Evolutionary conservation across 2,329 filamentous ascomycete species (phyloP), one percentile per base, ranked within the genome.

Genomic region (Xylaria sp.): DNA sequence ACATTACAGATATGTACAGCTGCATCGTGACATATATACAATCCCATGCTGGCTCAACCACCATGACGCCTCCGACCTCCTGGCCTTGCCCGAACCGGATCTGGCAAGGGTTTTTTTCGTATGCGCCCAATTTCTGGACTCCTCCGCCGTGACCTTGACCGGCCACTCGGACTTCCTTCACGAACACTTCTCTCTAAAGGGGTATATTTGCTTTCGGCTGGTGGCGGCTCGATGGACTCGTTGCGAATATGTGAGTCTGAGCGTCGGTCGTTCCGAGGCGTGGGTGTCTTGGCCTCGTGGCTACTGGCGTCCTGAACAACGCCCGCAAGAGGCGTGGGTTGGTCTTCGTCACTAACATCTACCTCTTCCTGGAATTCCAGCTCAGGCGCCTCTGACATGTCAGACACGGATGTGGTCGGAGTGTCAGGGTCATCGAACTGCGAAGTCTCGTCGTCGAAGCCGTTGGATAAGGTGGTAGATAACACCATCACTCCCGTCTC

Each of bases 81-180:
- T 1, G 72, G 69, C 65, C 76, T 74, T 54, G 70, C 72, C 63
- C 76, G 72, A 48, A 64, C 59, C 21, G 69, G 59, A 56, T 80
- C 77, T 51, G 73, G 66, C 54, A 69, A 66, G 49, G 74, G 65
- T 64, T 83, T 83, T 57, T 78, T n/a, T n/a, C n/a, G 77, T 60
- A 83, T 74, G 58, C 76, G 78, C 50, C 77, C 76, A 38, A 74
- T 56, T 51, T 78, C 78, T 26, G 76, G 78, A 69, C 76, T 78
- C 59, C 76, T 75, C 62, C 76, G 71, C 53, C 73, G 70, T 44
- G 71, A 66, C 63, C 63, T 66, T 59, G 58, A 64, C 59, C 61
- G 62, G 53, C 68, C 11, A 34, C 29, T 64, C 39, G 73, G 69
- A 56, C 70, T 75, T 43, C 57, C 55, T 44, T 72, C 72, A 52